Evolutionary conservation across 2,329 filamentous ascomycete species (phyloP), one percentile per base, ranked within the genome.

Genomic region (Aulographum hederae): DNA sequence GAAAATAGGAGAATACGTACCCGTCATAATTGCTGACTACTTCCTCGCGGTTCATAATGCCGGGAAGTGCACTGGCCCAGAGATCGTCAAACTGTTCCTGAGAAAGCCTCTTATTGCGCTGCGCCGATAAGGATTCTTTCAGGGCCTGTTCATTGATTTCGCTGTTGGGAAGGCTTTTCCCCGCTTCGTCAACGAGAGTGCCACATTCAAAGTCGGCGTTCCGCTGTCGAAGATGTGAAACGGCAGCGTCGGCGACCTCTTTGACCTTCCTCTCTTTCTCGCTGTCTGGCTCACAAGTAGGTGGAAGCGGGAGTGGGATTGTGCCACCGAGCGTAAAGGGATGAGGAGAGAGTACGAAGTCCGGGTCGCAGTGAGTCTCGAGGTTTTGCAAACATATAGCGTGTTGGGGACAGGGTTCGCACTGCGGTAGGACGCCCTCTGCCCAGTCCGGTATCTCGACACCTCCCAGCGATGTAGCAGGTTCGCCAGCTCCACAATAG

Each of bases 251-350:
- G 5, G 85, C 82, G 12, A 98, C 82, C 14, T 76, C 71, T 45
- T 86, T 81, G 30, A 95, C 78, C 13, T 79, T 77, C 25, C 81
- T 73, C 5, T 78, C 81, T 52, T 93, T 94, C 46, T 91, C 82
- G 37, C 84, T 84, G 52, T 98, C 91, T 0, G 89, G 79, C 54
- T 94, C 86, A 52, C 89, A 98, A 4, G 81, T 85, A 2, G 91
- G 86, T 4, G 85, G 73, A n/a, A n/a, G n/a, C n/a, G n/a, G n/a
- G 6, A 98, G 58, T 5, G 89, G 89, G 4, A 95, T 47, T 3
- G 91, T 47, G 0, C 89, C 85, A 30, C 75, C 73, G 0, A 94
- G 51, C 0, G 84, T 77, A 15, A 95, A 61, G 1, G 86, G 85
- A 49, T 95, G 86, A 1, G 73, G 69, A 45, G 78, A 78, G 23